Percentiles rank a stretch among this genome's conserved stretches.
Evolutionary conservation across 2,329 filamentous ascomycete species (phyloP).

Genomic region (Neofusicoccum parvum): DNA sequence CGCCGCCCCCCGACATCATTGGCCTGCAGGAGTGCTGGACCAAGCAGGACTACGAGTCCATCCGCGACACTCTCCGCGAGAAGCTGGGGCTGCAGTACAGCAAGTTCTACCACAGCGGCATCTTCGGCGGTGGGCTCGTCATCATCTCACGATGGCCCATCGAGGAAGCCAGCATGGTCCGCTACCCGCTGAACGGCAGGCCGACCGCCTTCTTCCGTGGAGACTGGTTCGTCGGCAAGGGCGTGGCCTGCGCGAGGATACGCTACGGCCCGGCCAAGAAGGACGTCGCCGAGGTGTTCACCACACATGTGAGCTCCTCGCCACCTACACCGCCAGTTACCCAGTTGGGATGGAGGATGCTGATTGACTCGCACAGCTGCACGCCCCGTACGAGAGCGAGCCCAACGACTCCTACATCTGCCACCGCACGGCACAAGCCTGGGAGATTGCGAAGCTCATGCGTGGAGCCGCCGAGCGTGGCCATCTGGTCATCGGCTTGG

Average conservation of each 20-base stretch:
- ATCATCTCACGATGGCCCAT: slow-evolving; percentile 93
- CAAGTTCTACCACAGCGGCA: slow-evolving; percentile 90
- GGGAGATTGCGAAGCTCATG: slow-evolving; percentile 91
- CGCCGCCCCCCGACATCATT: slow-evolving; percentile 78
- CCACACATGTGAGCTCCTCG: slow-evolving; percentile 67
- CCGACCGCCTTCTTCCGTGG: slow-evolving; percentile 93
- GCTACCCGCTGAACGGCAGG: slow-evolving; percentile 88
- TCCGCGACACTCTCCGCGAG: slow-evolving; percentile 74
- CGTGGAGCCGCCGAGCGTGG: slow-evolving; percentile 77
- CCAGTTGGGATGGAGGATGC: background rate
- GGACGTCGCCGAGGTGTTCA: slow-evolving; percentile 85
- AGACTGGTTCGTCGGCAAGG: slow-evolving; percentile 96
- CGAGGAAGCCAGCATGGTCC: slow-evolving; percentile 81
- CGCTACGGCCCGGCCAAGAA: slow-evolving; percentile 65
- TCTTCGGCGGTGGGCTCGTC: slow-evolving; percentile 85
- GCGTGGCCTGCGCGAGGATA: slow-evolving; percentile 81
- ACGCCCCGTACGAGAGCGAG: slow-evolving; percentile 83
- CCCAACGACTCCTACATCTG: slow-evolving; percentile 83
- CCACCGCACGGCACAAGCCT: slow-evolving; percentile 89
- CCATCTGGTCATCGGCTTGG: slow-evolving; percentile 80
- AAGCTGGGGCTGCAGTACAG: slow-evolving; percentile 80
- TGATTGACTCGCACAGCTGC: slow-evolving; percentile 58
- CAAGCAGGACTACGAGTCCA: slow-evolving; percentile 76
- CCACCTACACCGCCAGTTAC: background rate
- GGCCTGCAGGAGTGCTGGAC: slow-evolving; percentile 96